These are phyloP conservation scores for Lentinula sp. DNA, from an alignment of 768 basidiomycete genomes.

Conservation along the genomic window DNA sequence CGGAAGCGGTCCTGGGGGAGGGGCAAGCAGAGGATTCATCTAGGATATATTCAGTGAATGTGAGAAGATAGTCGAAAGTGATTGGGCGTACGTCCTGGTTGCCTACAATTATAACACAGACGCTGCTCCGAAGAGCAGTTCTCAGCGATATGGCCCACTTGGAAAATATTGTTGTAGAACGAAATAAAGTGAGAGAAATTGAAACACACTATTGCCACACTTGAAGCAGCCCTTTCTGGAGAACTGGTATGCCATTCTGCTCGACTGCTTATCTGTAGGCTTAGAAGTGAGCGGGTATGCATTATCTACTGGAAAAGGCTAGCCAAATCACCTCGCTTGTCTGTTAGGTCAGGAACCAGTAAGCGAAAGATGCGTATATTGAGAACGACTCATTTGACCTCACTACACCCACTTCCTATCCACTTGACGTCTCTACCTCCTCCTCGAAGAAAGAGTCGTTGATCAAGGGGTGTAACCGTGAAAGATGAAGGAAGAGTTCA, in stretches of 20 bases:
- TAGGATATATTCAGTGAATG: background rate
- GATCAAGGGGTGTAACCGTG: constrained; percentile 27
- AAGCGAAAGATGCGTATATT: background rate
- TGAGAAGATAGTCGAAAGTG: constrained; percentile 62
- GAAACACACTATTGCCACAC: constrained; percentile 80
- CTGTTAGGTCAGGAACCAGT: constrained; percentile 7
- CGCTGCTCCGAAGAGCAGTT: constrained; percentile 84
- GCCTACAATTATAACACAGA: constrained; percentile 92
- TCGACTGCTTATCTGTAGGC: constrained; percentile 10
- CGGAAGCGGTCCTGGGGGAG: constrained; percentile 72
- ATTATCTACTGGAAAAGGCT: background rate
- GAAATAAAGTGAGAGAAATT: constrained; percentile 8
- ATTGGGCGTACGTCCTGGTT: constrained; percentile 92
- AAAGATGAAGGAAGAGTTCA: background rate
- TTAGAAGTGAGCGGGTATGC: background rate
- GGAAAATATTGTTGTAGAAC: constrained; percentile 9
- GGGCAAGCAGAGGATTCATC: constrained; percentile 55
- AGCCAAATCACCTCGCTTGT: constrained; percentile 27
- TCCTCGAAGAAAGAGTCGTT: constrained; percentile 48
- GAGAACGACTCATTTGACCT: constrained; percentile 32
- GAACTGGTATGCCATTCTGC: constrained; percentile 71
- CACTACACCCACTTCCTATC: constrained; percentile 71
- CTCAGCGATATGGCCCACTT: constrained; percentile 92
- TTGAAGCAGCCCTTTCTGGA: constrained; percentile 89
- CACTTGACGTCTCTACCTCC: constrained; percentile 62